Conservation (phyloP, 176 grass and related monocot species). For the Echinochloa phyllopogon region DNA sequence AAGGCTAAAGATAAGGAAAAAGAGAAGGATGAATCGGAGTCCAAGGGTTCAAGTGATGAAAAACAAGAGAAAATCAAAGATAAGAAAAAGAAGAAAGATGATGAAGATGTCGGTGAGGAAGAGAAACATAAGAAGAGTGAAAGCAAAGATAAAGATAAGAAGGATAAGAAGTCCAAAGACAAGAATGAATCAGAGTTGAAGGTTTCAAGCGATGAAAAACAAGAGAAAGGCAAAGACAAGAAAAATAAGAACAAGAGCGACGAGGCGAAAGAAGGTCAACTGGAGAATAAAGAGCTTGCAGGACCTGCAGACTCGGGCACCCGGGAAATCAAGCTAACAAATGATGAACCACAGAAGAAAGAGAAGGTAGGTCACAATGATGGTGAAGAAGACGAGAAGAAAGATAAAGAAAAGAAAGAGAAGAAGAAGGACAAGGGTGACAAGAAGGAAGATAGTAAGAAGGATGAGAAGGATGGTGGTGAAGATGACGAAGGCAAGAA, state of each 20-base stretch:
- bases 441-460: conserved; percentile 20
- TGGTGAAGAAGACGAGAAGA: conserved; percentile 33
- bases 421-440: conserved; percentile 40
- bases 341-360: conserved; percentile 20
- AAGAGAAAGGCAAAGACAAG: conserved; percentile 38
- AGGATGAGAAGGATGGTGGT: conserved; percentile 30
- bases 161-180: conserved; percentile 23
- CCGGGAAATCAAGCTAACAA: conserved; percentile 37
- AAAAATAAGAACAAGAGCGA: conserved; percentile 38
- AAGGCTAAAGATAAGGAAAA: conserved; percentile 36
- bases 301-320: not conserved
- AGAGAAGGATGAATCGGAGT: conserved; percentile 37
- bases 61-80: conserved; percentile 32
- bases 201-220: conserved; percentile 1
- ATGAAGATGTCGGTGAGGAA: not conserved
- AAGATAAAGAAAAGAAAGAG: conserved; percentile 32
- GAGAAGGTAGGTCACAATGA: conserved; percentile 22
- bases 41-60: conserved; percentile 7
- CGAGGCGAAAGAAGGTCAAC: not conserved
- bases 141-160: conserved; percentile 20
- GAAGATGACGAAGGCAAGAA: conserved; percentile 38
- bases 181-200: conserved; percentile 16
- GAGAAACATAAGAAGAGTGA: conserved; percentile 31
- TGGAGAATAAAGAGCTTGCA: not conserved
- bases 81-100: conserved; percentile 37